Evolutionary conservation across 345 rosid species (phyloP), one percentile per base, ranked within the genome.

Genomic region (Salix caprea): DNA sequence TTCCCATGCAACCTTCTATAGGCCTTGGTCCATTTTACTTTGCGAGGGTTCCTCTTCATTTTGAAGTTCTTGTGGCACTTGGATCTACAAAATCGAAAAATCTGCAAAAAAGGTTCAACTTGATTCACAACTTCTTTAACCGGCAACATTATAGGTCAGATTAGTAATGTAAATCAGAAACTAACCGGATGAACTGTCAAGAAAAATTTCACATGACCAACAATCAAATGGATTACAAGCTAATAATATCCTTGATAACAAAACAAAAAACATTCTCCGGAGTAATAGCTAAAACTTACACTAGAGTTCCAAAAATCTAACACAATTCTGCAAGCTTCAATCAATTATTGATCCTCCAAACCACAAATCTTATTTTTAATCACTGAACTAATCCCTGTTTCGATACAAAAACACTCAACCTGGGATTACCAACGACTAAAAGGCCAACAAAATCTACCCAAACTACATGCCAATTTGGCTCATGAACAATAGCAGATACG

Each of bases 1-100:
- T 96, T 96, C 23, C 97, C 96, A 7, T 88, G 93, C 72, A 91
- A 71, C 4, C 89, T 86, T 86, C 98, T 87, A 62, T 85, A 92
- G 73, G 95, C 97, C 89, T 96, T 96, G 69, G 98, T 94, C 98
- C 98, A 96, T 76, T 94, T 94, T 10, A 96, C 95, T 77, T 96
- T 94, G 56, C 97, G 91, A 7, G 98, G 99, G 79, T 94, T 96
- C 78, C 98, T 94, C 91, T 96, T 96, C 99, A 94, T 96, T 84
- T 96, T 96, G 75, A 94, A 91, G 80, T 94, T 94, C 82, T 94
- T 94, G 81, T 94, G 97, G 83, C 97, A 92, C 80, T 90, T 90
- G 10, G 94, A 94, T 84, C 97, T 84, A 83, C 96, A 96, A 83
- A 96, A 96, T 39, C 93, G 79, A 84, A 94, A 96, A 52, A 96